Conservation (phyloP, 306 rosid species). For the Glycyrrhiza uralensis region DNA sequence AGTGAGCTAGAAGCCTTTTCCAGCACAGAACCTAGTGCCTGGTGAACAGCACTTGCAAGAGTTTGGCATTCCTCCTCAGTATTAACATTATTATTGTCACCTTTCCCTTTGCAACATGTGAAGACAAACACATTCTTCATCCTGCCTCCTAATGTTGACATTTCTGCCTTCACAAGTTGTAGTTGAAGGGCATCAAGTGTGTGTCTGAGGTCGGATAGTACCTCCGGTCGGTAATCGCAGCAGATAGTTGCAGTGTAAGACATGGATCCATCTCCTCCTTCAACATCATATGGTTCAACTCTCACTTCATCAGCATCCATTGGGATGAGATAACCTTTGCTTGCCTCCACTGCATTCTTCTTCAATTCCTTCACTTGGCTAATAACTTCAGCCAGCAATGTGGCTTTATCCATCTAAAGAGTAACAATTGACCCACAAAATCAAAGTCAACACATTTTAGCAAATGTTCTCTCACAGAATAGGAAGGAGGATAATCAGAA, state of each 20-base stretch:
- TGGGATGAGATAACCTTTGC: conserved; percentile 65
- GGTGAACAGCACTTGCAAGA: conserved; percentile 48
- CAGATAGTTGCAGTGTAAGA: conserved; percentile 68
- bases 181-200: conserved; percentile 62
- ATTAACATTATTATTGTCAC: conserved; percentile 14
- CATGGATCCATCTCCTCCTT: conserved; percentile 35
- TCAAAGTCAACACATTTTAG: conserved; percentile 15
- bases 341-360: conserved; percentile 66
- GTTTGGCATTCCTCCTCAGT: conserved; percentile 43
- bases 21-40: conserved; percentile 53
- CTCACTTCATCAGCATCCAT: conserved; percentile 73
- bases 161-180: conserved; percentile 56
- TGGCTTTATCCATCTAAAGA: conserved; percentile 83
- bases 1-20: conserved; percentile 57
- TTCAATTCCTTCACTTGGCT: conserved; percentile 70
- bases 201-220: conserved; percentile 61
- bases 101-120: conserved; percentile 41
- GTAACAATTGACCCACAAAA: conserved; percentile 26
- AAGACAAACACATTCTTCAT: conserved; percentile 59
- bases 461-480: background rate
- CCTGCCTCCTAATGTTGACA: conserved; percentile 71
- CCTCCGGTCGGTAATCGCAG: conserved; percentile 65
- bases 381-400: conserved; percentile 70
- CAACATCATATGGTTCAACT: conserved; percentile 52
- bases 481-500: background rate